Percentiles rank a stretch among this genome's conserved stretches.
Conservation (phyloP, 2,329 filamentous ascomycete genomes). For the Colletotrichum sp. region DNA sequence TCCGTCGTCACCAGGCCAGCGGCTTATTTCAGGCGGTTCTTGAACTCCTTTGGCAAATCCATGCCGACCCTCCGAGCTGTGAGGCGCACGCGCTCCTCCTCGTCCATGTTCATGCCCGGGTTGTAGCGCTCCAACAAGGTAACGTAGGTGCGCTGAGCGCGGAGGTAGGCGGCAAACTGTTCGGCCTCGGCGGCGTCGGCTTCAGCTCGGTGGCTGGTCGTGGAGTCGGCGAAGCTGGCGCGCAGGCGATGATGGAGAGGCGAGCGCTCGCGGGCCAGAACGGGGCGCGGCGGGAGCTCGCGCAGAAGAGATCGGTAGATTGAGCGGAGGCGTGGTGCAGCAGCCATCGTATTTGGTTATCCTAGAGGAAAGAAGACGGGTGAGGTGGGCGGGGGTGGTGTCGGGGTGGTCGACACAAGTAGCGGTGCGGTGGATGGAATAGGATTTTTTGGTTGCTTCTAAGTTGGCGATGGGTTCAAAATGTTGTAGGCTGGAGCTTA, state of each 20-base stretch:
- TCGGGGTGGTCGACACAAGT: not conserved
- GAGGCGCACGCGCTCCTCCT: slow-evolving; percentile 82
- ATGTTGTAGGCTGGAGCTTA: not conserved
- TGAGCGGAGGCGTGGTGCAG: slow-evolving; percentile 61
- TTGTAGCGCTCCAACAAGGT: slow-evolving; percentile 91
- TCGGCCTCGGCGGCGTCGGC: slow-evolving; percentile 57
- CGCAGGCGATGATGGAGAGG: slow-evolving; percentile 75
- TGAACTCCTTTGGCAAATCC: slow-evolving; percentile 76
- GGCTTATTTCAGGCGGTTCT: slow-evolving; percentile 13
- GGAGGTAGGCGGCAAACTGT: slow-evolving; percentile 81
- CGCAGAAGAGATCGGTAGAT: slow-evolving; percentile 89
- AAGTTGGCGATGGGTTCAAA: not conserved
- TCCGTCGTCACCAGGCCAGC: not conserved
- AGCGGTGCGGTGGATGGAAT: not conserved
- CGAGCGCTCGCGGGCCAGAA: slow-evolving; percentile 63
- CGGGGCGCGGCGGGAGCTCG: slow-evolving; percentile 78
- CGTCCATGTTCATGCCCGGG: slow-evolving; percentile 86
- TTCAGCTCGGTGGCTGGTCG: slow-evolving; percentile 28
- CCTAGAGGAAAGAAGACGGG: not conserved
- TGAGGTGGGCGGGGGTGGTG: not conserved
- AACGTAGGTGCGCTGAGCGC: slow-evolving; percentile 84
- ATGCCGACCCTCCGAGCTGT: slow-evolving; percentile 89
- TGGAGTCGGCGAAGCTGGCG: slow-evolving; percentile 55
- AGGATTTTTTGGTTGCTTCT: not conserved
- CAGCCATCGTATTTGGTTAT: slow-evolving; percentile 29